phyloP scores from a whole-genome alignment of 2,329 filamentous ascomycete genomes.

The Cercospora nicotianae region DNA sequence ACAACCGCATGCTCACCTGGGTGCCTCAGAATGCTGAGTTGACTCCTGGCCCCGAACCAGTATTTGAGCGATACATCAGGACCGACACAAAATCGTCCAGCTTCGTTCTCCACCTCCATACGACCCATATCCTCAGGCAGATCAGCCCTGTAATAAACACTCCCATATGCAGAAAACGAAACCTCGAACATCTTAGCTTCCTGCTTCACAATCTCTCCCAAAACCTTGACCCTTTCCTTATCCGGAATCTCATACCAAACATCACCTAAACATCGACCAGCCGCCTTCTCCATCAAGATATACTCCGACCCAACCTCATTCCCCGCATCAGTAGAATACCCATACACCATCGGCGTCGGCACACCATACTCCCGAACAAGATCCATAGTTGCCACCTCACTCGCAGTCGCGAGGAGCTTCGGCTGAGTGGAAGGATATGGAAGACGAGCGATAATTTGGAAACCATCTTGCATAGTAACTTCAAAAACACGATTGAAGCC shows the following conservation, averaged over 20 bases:
- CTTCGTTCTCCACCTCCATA: conserved; percentile 1
- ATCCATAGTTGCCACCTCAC: conserved; percentile 36
- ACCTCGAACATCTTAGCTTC: background rate
- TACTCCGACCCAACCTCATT: conserved; percentile 30
- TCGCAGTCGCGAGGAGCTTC: conserved; percentile 26
- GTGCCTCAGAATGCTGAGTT: conserved; percentile 33
- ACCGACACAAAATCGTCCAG: conserved; percentile 36
- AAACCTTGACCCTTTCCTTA: conserved; percentile 25
- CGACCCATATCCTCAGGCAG: conserved; percentile 19
- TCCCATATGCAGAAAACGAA: conserved; percentile 34
- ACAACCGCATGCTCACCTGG: conserved; percentile 28
- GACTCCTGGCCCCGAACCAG: conserved; percentile 36
- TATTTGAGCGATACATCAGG: conserved; percentile 36
- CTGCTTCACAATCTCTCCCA: background rate
- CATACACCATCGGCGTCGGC: conserved; percentile 27
- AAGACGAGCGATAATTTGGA: conserved; percentile 31
- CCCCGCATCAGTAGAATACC: conserved; percentile 17
- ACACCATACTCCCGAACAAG: conserved; percentile 25
- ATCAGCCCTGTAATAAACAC: conserved; percentile 37
- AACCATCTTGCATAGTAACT: conserved; percentile 29
- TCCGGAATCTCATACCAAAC: conserved; percentile 30
- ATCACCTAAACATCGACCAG: conserved; percentile 25
- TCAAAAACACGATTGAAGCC: conserved; percentile 32
- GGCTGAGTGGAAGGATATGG: conserved; percentile 30
- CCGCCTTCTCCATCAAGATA: conserved; percentile 31